Conservation (phyloP, 306 rosid genomes). For the Vachellia pachyceras region DNA sequence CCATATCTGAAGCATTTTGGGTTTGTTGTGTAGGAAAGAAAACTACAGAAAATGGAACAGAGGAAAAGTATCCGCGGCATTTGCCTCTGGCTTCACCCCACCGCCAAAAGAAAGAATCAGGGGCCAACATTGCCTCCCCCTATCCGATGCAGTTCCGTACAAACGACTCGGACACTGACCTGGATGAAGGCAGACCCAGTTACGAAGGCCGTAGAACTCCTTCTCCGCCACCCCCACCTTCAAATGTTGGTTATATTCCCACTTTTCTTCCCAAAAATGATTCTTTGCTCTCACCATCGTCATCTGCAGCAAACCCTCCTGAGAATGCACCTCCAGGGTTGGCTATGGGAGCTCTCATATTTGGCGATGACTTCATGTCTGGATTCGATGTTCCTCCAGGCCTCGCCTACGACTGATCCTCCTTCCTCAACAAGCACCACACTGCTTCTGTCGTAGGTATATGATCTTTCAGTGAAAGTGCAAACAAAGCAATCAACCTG, state of each 20-base stretch:
- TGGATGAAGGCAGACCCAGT: constrained; percentile 52
- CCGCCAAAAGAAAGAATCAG: constrained; percentile 47
- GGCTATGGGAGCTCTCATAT: constrained; percentile 79
- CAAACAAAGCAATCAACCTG: not conserved
- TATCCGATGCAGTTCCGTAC: constrained; percentile 56
- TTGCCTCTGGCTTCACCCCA: constrained; percentile 36
- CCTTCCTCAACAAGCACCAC: constrained; percentile 49
- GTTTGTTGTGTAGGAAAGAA: constrained; percentile 48
- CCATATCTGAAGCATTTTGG: constrained; percentile 3
- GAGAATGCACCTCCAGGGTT: constrained; percentile 61
- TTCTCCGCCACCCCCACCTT: constrained; percentile 64
- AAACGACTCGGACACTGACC: constrained; percentile 52
- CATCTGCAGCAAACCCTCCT: constrained; percentile 55
- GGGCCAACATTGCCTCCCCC: constrained; percentile 39
- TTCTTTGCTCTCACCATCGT: constrained; percentile 49
- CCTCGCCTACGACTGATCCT: constrained; percentile 50
- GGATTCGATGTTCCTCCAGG: constrained; percentile 63
- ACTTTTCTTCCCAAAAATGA: constrained; percentile 57
- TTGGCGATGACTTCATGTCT: constrained; percentile 79
- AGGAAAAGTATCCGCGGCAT: constrained; percentile 40
- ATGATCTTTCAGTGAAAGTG: not conserved
- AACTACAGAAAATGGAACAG: constrained; percentile 46
- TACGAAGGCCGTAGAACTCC: constrained; percentile 51
- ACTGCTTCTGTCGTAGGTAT: constrained; percentile 1
- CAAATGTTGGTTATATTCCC: constrained; percentile 59